These are phyloP conservation scores for Vanrija humicola DNA, from an alignment of 1,284 basidiomycete species.

Conservation along the genomic window DNA sequence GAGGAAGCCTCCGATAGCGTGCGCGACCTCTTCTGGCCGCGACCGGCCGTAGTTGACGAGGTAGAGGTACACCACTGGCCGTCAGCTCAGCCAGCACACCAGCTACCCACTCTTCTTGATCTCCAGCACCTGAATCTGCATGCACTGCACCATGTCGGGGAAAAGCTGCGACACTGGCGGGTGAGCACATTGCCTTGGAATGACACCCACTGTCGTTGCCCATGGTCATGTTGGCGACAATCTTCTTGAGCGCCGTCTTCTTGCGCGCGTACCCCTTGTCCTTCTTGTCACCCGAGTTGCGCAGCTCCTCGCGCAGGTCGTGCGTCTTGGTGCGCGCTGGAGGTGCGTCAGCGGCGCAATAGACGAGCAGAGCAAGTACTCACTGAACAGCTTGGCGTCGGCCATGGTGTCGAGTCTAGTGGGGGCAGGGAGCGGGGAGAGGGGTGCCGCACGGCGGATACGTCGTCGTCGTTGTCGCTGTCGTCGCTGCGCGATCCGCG, in stretches of 20 bases:
- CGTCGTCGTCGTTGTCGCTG: neutral
- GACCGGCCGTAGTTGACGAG: constrained; percentile 98
- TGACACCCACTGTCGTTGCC: constrained; percentile 90
- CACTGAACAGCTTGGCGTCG: constrained; percentile 50
- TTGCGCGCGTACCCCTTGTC: constrained; percentile 90
- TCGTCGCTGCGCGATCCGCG: no score
- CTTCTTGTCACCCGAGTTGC: constrained; percentile 75
- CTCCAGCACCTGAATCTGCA: constrained; percentile 70
- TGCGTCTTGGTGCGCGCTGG: constrained; percentile 79
- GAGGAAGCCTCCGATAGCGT: constrained; percentile 96
- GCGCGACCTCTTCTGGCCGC: constrained; percentile 90
- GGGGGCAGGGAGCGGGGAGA: neutral
- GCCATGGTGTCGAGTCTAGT: constrained; percentile 33
- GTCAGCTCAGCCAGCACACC: neutral
- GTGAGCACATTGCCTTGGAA: constrained; percentile 1
- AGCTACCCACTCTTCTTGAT: constrained; percentile 88
- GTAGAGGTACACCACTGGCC: constrained; percentile 88
- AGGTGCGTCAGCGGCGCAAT: neutral
- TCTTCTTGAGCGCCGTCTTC: constrained; percentile 89
- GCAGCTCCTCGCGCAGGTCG: constrained; percentile 71
- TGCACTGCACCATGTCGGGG: constrained; percentile 96
- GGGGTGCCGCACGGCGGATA: neutral
- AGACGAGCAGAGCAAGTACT: constrained; percentile 14
- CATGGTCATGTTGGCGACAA: constrained; percentile 94
- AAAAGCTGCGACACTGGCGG: constrained; percentile 87